Percentiles rank a stretch among this genome's conserved stretches.
These are phyloP conservation scores for Stenogyne calaminthoides DNA, from an alignment of 305 asterid species.

Conservation along the genomic window DNA sequence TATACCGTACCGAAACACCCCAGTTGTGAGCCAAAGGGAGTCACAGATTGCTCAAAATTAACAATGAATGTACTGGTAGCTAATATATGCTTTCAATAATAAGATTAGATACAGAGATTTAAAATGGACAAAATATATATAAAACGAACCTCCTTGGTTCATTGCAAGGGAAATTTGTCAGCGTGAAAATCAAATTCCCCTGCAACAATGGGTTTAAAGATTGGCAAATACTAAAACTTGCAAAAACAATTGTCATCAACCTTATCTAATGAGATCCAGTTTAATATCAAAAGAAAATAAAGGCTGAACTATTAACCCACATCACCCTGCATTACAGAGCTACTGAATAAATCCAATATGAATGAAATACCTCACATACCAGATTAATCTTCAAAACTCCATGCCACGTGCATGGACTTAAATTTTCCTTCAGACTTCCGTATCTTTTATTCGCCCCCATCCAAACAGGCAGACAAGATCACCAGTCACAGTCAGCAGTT, in stretches of 20 bases:
- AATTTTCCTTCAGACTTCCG: neutral
- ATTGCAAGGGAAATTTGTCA: conserved; percentile 10
- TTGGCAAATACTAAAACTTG: neutral
- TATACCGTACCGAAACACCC: too few species aligned
- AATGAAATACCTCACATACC: conserved; percentile 18
- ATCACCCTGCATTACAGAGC: conserved; percentile 17
- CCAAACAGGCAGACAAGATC: too few species aligned
- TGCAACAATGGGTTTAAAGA: conserved; percentile 24
- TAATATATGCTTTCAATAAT: conserved; percentile 17
- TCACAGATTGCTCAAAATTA: conserved; percentile 9
- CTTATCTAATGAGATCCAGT: conserved; percentile 24
- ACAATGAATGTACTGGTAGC: conserved; percentile 4
- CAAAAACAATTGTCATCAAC: conserved; percentile 7
- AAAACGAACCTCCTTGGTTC: neutral
- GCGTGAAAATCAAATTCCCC: conserved; percentile 9
- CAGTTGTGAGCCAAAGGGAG: too few species aligned
- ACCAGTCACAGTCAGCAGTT: too few species aligned
- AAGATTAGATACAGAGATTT: conserved; percentile 3
- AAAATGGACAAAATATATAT: neutral
- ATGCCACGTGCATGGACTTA: conserved; percentile 22
- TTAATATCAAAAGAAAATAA: conserved; percentile 3
- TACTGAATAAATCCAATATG: neutral
- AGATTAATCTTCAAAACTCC: conserved; percentile 21
- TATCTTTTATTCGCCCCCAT: neutral
- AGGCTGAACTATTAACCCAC: conserved; percentile 1